A percentile compares a stretch with the other conserved stretches of the same genome.
These are phyloP conservation scores for Mucor circinelloides DNA, from an alignment of 371 early-diverging fungal genomes.

Conservation along the genomic window DNA sequence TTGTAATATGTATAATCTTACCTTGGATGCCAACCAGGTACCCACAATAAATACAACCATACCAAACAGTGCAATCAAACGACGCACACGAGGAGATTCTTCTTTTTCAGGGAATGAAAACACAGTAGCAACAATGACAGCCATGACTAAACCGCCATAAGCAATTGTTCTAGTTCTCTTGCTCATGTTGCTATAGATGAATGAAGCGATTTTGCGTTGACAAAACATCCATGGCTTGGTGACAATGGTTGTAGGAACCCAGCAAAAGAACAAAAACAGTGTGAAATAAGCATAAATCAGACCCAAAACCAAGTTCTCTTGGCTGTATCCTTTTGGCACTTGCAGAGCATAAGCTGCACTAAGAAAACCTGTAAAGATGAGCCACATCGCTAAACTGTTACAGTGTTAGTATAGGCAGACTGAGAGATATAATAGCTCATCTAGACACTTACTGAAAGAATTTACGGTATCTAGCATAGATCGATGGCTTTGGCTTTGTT, in stretches of 20 bases:
- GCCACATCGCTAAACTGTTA: constrained; percentile 15
- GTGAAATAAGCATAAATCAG: constrained; percentile 29
- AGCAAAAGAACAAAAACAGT: constrained; percentile 37
- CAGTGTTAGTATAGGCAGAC: background rate
- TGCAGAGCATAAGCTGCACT: constrained; percentile 29
- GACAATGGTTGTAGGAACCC: constrained; percentile 31
- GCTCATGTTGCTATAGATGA: background rate
- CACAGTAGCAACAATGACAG: constrained; percentile 55
- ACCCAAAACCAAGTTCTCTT: constrained; percentile 32
- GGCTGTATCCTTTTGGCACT: constrained; percentile 36
- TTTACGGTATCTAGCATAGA: background rate
- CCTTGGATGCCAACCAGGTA: constrained; percentile 57
- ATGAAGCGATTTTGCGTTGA: background rate
- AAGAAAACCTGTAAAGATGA: constrained; percentile 27
- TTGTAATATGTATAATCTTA: too few species aligned
- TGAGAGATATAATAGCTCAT: background rate
- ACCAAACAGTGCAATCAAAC: constrained; percentile 75
- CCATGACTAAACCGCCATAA: constrained; percentile 23
- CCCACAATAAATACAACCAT: constrained; percentile 57
- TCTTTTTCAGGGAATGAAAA: constrained; percentile 51
- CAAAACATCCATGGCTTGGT: constrained; percentile 11
- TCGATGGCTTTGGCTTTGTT: background rate
- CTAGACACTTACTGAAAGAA: background rate
- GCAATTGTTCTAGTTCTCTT: background rate
- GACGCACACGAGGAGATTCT: constrained; percentile 58